Evolutionary conservation across 78 protist species (phyloP), one percentile per base, ranked within the genome.

Genomic region (Isochrysis galbana): DNA sequence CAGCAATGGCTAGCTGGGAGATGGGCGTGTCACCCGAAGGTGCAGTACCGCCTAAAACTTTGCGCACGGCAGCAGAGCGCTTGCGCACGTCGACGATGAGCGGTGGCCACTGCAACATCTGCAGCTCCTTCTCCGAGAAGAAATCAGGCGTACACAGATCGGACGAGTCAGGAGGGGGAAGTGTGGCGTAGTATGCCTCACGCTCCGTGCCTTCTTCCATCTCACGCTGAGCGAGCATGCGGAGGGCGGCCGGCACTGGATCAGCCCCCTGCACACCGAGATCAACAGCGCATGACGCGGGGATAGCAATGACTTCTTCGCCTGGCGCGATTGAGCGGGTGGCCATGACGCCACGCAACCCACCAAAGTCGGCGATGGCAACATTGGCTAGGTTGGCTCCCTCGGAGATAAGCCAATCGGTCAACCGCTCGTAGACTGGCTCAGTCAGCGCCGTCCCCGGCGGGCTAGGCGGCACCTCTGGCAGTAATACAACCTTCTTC

Each of bases 71-170:
- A 41, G 44, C 47, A 17, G 84, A 1, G 2, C 84, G 84, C 21
- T 4, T 3, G 47, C 84, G 84, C 46, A 26, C n/a, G 48, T 77
- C 47, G 32, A 0, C 47, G 14, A 39, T 46, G 14, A 77, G 44
- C 84, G 84, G 84, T 29, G 84, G 47, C 84, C 84, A 77, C 84
- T 77, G 84, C 17, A 36, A 11, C 84, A 39, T 3, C n/a, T 39
- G 46, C 29, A 77, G 46, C 46, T 36, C 32, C 84, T 36, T 17
- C n/a, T 77, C 84, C n/a, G 34, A 2, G 32, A 36, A 39, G 22
- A 77, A 77, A 46, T 77, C 84, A 5, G 84, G 84, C 7, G 84
- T 77, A 29, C 84, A 77, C 84, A 77, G 46, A 29, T 77, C 84
- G 25, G 84, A 19, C 47, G 84, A 36, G 46, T 39, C 84, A 23